A percentile compares a stretch with the other conserved stretches of the same genome.
phyloP scores from a whole-genome alignment of 2,329 filamentous ascomycete genomes.

The Bipolaris victoriae region DNA sequence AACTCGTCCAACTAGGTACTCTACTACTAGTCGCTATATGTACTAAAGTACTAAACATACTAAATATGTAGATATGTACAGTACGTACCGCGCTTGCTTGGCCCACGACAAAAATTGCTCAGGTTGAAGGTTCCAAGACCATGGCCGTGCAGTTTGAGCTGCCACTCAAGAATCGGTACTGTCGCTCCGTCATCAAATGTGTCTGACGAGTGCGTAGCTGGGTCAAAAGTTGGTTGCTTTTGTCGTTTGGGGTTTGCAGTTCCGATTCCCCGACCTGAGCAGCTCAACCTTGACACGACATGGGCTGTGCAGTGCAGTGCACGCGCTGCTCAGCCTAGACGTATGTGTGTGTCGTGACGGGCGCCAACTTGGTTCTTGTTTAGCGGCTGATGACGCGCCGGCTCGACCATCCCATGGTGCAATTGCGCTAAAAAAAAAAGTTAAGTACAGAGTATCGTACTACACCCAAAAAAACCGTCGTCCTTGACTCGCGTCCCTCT shows the following conservation, averaged over 20 bases:
- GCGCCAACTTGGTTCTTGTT: conserved; percentile 2
- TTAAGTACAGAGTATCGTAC: not conserved
- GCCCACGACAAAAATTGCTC: no score
- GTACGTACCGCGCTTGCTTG: no score
- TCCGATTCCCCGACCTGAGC: conserved; percentile 14
- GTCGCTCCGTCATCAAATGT: conserved; percentile 1
- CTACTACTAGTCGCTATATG: no score
- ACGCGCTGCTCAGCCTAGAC: not conserved
- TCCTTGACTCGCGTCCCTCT: conserved; percentile 10
- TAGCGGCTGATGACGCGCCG: conserved; percentile 15
- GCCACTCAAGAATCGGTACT: not conserved
- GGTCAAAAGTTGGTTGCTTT: not conserved
- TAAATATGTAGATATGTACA: not conserved
- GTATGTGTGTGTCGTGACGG: not conserved
- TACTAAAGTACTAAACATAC: no score
- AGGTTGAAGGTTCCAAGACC: not conserved
- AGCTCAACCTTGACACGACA: conserved; percentile 13
- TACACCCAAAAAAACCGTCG: not conserved
- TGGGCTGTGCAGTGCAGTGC: conserved; percentile 7
- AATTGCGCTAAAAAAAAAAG: conserved; percentile 1
- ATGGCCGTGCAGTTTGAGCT: not conserved
- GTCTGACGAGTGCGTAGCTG: not conserved
- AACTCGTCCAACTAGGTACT: no score
- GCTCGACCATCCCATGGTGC: conserved; percentile 8
- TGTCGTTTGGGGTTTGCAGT: conserved; percentile 8